Evolutionary conservation across 2,329 filamentous ascomycete genomes (phyloP).

Genomic region (Cordyceps militaris): DNA sequence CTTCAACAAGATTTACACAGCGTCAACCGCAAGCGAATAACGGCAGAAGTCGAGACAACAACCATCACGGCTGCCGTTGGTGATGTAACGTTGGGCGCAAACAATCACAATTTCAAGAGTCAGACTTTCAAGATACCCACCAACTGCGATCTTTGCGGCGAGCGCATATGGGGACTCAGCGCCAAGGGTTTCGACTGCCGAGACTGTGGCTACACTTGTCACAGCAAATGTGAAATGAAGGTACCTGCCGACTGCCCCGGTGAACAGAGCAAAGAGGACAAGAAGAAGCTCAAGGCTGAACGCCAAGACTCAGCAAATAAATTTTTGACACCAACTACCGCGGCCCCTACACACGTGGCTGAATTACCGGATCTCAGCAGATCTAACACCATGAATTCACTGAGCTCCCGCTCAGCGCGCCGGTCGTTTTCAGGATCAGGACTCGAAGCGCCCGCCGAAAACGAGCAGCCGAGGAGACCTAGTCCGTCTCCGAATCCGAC

Average conservation of each 20-base stretch:
- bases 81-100: constrained; percentile 84
- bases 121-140: constrained; percentile 99
- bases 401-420: constrained; percentile 76
- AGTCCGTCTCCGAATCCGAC: constrained; percentile 10
- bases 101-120: constrained; percentile 97
- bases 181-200: constrained; percentile 95
- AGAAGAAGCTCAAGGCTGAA: constrained; percentile 84
- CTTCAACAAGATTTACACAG: constrained; percentile 81
- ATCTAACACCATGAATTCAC: constrained; percentile 81
- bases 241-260: constrained; percentile 93
- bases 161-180: constrained; percentile 93
- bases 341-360: constrained; percentile 37
- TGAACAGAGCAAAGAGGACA: constrained; percentile 88
- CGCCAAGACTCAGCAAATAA: constrained; percentile 72
- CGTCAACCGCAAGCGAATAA: constrained; percentile 74
- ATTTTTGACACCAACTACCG: constrained; percentile 40
- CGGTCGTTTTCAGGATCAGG: constrained; percentile 63
- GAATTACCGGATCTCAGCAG: constrained; percentile 65
- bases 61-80: constrained; percentile 89
- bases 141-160: constrained; percentile 93
- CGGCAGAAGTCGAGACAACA: constrained; percentile 85
- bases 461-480: constrained; percentile 4
- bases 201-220: constrained; percentile 96
- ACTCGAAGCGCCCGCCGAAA: constrained; percentile 25
- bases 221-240: constrained; percentile 99